Base-by-base conservation (phyloP, 2,329 filamentous ascomycete genomes). In the Lomentospora prolificans region DNA sequence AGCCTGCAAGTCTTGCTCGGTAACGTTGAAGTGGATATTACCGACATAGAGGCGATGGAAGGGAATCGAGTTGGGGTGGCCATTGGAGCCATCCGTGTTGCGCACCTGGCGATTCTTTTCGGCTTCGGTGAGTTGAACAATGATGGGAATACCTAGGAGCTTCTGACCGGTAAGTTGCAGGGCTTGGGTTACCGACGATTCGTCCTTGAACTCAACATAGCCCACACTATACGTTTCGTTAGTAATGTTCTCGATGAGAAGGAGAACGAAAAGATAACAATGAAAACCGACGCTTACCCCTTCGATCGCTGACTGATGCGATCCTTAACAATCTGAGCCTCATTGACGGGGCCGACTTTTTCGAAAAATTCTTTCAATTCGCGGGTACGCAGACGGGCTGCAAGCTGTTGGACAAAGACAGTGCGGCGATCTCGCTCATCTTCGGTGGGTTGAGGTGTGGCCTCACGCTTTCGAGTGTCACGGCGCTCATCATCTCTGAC, bases 1-100 rank as follows among this genome's bases (percentile, higher is more conserved):
- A 69, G 92, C 90, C 77, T 92, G 87, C 62, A 99, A 78, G 73
- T 99, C 95, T 70, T 86, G 85, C 74, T 99, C 94, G 67, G 90
- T 96, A 69, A 99, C 95, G 70, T 90, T 96, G 80, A 99, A 99
- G 76, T 99, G 94, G 64, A 99, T 97, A 70, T 99, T 99, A 72
- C 94, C 94, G 63, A 99, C 92, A 71, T 97, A 99, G 58, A 99
- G 86, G 63, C 95, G 89, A 74, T 99, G 94, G 77, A 97, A 97
- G 24, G 94, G 94, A 58, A 95, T 86, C 59, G 89, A 87, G 68
- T 91, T 91, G 58, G 87, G 85, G 63, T 89, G 82, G 58, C 74
- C 76, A 61, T 79, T 84, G 61, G 80, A 79, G 53, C 80, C 75
- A 64, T 94, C 88, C 54, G 88, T 82, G 61, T 82, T 92, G 63